A percentile compares a stretch with the other conserved stretches of the same genome.
Conservation (phyloP, 177 flowering plant genomes). For the Vitis hybrid region DNA sequence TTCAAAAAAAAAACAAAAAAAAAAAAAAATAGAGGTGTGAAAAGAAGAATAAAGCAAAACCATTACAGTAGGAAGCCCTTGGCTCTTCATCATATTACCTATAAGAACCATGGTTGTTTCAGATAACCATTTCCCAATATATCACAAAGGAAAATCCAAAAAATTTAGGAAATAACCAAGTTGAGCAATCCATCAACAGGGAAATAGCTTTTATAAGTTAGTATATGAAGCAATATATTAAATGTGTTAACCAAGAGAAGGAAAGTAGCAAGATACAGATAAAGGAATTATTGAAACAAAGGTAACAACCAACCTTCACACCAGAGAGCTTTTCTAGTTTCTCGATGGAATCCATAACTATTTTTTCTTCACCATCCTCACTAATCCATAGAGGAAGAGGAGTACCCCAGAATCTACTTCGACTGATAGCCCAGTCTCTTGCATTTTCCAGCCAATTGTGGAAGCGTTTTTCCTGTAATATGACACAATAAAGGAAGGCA, state of each 20-base stretch:
- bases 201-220: background rate
- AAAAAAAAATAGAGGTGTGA: too few species aligned
- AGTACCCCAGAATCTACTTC: conserved; percentile 99
- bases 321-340: conserved; percentile 88
- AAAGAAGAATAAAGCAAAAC: too few species aligned
- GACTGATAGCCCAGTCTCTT: conserved; percentile 96
- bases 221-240: background rate
- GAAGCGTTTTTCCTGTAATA: conserved; percentile 81
- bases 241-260: background rate
- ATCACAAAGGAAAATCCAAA: too few species aligned
- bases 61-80: too few species aligned
- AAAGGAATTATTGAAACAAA: background rate
- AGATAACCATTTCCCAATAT: too few species aligned
- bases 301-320: conserved; percentile 49
- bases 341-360: conserved; percentile 81
- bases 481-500: background rate
- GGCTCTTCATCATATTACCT: too few species aligned
- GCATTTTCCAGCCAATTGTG: conserved; percentile 99
- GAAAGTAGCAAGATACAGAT: background rate
- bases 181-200: background rate
- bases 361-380: conserved; percentile 78
- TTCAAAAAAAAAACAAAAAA: too few species aligned
- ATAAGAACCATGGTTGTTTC: too few species aligned
- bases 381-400: conserved; percentile 98
- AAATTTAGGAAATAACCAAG: background rate